Conservation (phyloP, 2,329 filamentous ascomycete species). For the Blastomyces parvus region DNA sequence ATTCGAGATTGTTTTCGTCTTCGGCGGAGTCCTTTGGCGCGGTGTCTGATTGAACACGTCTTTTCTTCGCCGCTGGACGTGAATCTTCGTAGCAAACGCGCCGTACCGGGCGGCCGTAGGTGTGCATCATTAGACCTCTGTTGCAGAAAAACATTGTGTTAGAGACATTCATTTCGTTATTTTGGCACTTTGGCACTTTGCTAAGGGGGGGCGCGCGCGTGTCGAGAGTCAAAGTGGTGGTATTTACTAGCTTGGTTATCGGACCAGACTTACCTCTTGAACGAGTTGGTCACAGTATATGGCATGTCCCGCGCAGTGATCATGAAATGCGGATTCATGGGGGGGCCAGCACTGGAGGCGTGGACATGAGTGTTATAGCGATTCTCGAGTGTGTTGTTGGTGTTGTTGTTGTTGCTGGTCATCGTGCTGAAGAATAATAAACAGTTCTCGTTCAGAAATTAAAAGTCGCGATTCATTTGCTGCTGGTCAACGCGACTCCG, state of each 20-base stretch:
- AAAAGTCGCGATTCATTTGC: neutral
- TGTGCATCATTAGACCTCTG: conserved; percentile 42
- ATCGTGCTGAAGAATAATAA: no score
- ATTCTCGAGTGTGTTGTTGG: neutral
- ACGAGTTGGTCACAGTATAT: conserved; percentile 44
- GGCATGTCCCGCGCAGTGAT: conserved; percentile 33
- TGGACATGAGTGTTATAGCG: neutral
- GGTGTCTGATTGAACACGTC: conserved; percentile 32
- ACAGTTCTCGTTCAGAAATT: neutral
- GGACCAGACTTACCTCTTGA: conserved; percentile 34
- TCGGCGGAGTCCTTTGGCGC: conserved; percentile 29
- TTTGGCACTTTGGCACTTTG: no score
- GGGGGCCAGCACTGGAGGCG: neutral
- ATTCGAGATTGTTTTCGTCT: conserved; percentile 38
- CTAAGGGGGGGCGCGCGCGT: no score
- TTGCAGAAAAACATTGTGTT: conserved; percentile 5
- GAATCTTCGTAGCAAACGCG: conserved; percentile 40
- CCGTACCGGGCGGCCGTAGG: conserved; percentile 40
- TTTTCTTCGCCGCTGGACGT: conserved; percentile 35
- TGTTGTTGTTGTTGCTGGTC: neutral
- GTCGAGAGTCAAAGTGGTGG: conserved; percentile 8
- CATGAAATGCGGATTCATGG: conserved; percentile 12
- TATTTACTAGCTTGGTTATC: neutral
- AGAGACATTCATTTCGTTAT: no score
- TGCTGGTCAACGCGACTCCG: neutral